Evolutionary conservation across 257 asterid genomes (phyloP), one percentile per base, ranked within the genome.

Genomic region (Galeopsis tetrahit): DNA sequence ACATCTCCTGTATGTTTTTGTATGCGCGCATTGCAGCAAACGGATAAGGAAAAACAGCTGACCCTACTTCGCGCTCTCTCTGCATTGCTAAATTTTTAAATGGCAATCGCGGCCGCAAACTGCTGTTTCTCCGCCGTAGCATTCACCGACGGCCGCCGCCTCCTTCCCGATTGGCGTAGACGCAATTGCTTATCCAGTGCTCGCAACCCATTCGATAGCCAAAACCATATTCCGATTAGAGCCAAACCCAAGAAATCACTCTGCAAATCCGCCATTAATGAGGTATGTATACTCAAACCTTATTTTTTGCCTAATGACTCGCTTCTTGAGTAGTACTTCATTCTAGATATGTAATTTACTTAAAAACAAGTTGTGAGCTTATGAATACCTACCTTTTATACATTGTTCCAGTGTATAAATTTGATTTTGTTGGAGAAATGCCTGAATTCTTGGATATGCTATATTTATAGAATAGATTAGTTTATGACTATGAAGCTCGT

Each of bases 41-140:
- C 28, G 84, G 86, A 82, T 82, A 82, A 82, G 82, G 82, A 65
- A 8, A 8, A 66, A 38, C 63, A 4, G 58, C 78, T 77, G 66
- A 65, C 46, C 35, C 77, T 40, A 43, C 71, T 61, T 28, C 56
- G 33, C 66, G 64, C 65, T 31, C 64, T 60, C 72, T n/a, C 74
- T 51, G 56, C 55, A 57, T 52, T 34, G 70, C 77, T 52, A 33
- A 33, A 6, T 4, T 38, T 65, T 53, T 49, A 63, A 80, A 80
- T 80, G 87, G 85, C 87, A 68, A 78, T 73, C 33, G 79, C 85
- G 31, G 85, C 80, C 71, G 81, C 85, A n/a, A 80, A 73, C 63
- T 80, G 79, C 68, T 80, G 83, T 62, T 80, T 80, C 80, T 83
- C 81, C 72, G 81, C 78, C 81, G 74, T 55, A 49, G 33, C 79